phyloP scores from a whole-genome alignment of 1,139 yeast species.

The Sugiyamaella neomexicana region DNA sequence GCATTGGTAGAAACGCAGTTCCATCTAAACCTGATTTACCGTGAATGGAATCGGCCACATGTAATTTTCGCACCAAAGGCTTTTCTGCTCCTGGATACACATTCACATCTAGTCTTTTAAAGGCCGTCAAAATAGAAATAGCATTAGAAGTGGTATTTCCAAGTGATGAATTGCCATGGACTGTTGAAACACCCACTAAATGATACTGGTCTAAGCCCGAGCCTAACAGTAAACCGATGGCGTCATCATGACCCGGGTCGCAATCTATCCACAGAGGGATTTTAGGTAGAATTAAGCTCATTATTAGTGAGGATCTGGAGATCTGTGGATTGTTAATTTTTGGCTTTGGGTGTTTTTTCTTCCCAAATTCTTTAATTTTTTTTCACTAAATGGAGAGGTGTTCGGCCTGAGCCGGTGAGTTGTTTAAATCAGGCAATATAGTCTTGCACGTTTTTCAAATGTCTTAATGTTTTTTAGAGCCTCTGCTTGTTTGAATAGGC shows the following conservation, averaged over 20 bases:
- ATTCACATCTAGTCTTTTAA: slow-evolving; percentile 50
- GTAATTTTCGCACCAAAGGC: slow-evolving; percentile 55
- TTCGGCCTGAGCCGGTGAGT: too few relatives aligned
- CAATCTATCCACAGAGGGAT: slow-evolving; percentile 87
- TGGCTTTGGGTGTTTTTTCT: too few relatives aligned
- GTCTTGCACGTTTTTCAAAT: not conserved
- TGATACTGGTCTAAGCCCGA: slow-evolving; percentile 59
- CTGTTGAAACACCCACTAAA: slow-evolving; percentile 74
- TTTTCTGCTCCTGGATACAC: slow-evolving; percentile 65
- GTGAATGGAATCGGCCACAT: slow-evolving; percentile 64
- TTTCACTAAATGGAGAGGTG: not conserved
- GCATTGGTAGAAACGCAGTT: slow-evolving; percentile 54
- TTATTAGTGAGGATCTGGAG: not conserved
- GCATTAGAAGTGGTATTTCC: slow-evolving; percentile 70
- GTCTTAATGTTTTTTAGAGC: not conserved
- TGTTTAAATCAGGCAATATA: too few relatives aligned
- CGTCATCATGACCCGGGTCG: slow-evolving; percentile 92
- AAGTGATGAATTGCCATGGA: slow-evolving; percentile 76
- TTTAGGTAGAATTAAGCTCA: slow-evolving; percentile 18
- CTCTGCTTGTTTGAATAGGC: not conserved
- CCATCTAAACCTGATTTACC: slow-evolving; percentile 80
- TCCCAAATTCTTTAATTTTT: too few relatives aligned
- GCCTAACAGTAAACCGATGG: slow-evolving; percentile 69
- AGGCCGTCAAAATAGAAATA: slow-evolving; percentile 61
- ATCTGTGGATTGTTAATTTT: not conserved